These are phyloP conservation scores for Tetrapisispora pingtungensis DNA, from an alignment of 805 yeast genomes.

Conservation along the genomic window DNA sequence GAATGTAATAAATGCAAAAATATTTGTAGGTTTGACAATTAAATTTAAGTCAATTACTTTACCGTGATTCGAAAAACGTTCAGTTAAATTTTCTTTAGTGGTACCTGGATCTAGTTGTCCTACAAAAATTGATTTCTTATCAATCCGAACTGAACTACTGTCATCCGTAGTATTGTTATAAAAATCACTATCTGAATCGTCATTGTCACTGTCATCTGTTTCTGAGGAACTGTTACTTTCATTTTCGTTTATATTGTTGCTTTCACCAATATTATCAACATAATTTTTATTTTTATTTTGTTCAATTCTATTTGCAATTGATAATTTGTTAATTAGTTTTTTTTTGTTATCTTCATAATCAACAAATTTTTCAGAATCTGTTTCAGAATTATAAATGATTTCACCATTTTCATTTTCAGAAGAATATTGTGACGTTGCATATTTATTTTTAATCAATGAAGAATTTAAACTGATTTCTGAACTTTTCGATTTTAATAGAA, in stretches of 20 bases:
- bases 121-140: constrained; percentile 64
- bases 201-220: background rate
- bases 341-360: background rate
- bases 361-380: constrained; percentile 1
- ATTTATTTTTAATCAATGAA: background rate
- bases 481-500: background rate
- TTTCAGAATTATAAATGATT: constrained; percentile 1
- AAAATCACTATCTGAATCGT: constrained; percentile 4
- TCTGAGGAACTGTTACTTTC: background rate
- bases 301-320: background rate
- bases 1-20: constrained; percentile 68
- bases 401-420: constrained; percentile 2
- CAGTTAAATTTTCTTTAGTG: constrained; percentile 43
- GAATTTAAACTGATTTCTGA: background rate
- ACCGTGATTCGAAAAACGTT: constrained; percentile 62
- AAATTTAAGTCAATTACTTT: constrained; percentile 46
- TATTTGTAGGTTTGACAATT: constrained; percentile 39
- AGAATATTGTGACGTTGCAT: background rate
- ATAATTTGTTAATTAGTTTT: background rate
- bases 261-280: background rate
- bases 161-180: constrained; percentile 3
- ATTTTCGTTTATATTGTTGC: constrained; percentile 4
- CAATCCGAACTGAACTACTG: constrained; percentile 36
- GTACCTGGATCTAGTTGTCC: constrained; percentile 57
- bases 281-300: background rate